These are phyloP conservation scores for Wallacemonas sp. DNA, from an alignment of 208 protist genomes.

Conservation along the genomic window DNA sequence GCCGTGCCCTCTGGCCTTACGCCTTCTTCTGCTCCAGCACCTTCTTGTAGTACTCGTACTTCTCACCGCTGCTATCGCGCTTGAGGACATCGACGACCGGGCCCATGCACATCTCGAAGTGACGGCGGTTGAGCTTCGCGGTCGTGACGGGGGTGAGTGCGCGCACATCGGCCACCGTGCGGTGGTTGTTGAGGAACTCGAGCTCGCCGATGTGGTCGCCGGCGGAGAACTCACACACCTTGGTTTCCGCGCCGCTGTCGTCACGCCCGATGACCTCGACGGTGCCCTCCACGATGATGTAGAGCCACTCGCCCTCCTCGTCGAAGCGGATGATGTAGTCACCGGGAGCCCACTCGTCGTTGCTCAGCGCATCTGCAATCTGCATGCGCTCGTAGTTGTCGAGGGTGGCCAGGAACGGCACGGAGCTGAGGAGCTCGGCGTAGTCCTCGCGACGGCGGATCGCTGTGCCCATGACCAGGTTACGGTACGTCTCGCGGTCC, in stretches of 20 bases:
- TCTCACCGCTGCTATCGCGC: constrained; percentile 61
- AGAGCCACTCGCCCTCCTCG: constrained; percentile 89
- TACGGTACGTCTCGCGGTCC: constrained; percentile 90
- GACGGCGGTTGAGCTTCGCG: constrained; percentile 87
- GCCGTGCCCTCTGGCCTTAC: too few species aligned
- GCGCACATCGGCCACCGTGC: constrained; percentile 78
- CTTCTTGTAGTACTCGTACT: constrained; percentile 92
- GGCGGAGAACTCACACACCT: constrained; percentile 82
- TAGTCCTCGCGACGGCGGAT: constrained; percentile 85
- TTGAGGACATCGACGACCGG: constrained; percentile 89
- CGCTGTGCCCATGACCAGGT: constrained; percentile 87
- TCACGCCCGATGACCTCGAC: constrained; percentile 89
- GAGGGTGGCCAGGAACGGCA: constrained; percentile 78
- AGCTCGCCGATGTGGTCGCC: constrained; percentile 90
- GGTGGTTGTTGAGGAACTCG: constrained; percentile 91
- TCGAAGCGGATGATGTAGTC: constrained; percentile 89
- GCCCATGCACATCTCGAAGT: constrained; percentile 93
- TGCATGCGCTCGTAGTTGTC: constrained; percentile 87
- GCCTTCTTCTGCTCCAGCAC: constrained; percentile 55
- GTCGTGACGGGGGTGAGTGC: constrained; percentile 78
- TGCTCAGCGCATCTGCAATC: constrained; percentile 84
- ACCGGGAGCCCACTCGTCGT: constrained; percentile 67
- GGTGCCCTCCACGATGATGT: constrained; percentile 85
- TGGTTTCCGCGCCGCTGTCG: constrained; percentile 47
- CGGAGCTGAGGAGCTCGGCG: constrained; percentile 66